Evolutionary conservation across 2,329 filamentous ascomycete genomes (phyloP), one percentile per base, ranked within the genome.

Genomic region (Pseudovirgaria hyperparasitica): DNA sequence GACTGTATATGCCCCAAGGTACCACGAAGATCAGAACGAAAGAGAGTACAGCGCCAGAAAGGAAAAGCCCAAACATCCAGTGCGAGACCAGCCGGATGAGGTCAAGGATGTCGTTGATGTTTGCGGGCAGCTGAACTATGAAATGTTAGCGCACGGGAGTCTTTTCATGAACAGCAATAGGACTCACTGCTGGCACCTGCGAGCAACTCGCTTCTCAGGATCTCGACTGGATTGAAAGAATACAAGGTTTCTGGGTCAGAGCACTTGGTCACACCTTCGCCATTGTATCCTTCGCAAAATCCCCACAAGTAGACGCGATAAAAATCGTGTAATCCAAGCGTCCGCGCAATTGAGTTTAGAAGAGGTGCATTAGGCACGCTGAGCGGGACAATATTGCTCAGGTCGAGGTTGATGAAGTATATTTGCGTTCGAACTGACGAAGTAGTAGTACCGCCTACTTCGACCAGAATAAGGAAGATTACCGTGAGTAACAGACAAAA

Each of bases 271-370:
- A 90, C 73, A 19, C 81, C 81, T 55, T 76, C 63, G 40, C 70
- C 65, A 30, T 71, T 62, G 53, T 86, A 92, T 12, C 86, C 86
- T 52, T 92, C 82, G 54, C 87, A 96, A 52, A 79, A 93, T 33
- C 76, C 78, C 87, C 87, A 96, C 21, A 94, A 58, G 5, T 86
- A 86, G 16, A 92, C 80, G 43, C 85, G 80, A 55, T 94, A 94
- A 57, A 92, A 94, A 54, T 94, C 87, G 50, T 92, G 84, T 25
- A 94, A 65, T 16, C 86, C 87, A 28, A 94, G 63, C 13, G 78
- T 82, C 27, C 82, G 76, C 4, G 85, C 84, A 38, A 93, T 85
- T 23, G 76, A 84, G 60, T 92, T 92, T 54, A 92, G 78, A 23
- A 93, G 65, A 14, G 67, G 58, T 7, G 74, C 72, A 48, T 85